Base-by-base conservation (phyloP, 495 filamentous ascomycete species). In the Podospora pseudopauciseta region DNA sequence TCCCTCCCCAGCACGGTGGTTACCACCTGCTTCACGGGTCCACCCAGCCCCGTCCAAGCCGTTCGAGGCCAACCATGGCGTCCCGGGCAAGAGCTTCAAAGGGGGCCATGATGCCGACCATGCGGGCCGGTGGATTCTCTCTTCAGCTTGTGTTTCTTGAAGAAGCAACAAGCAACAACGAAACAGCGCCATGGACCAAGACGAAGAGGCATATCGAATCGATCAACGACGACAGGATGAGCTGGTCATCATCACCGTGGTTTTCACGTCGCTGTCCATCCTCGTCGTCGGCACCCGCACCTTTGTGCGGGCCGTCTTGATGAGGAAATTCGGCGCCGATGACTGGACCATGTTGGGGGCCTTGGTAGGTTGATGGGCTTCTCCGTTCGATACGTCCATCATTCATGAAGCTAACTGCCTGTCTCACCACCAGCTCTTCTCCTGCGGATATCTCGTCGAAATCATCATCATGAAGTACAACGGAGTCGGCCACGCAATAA, bases 231-330 rank as follows among this genome's bases (percentile, higher is more conserved):
- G 59, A 4, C 59, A 61, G 18, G 59, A 61, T 32, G 59, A 32
- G 23, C 23, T 61, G 23, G 59, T 61, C 20, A 61, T 61, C 59
- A 32, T 32, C 20, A n/a, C 59, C 20, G 20, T 32, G 19, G 59
- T 61, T 0, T 61, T 61, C 59, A 61, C 59, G 19, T 61, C 59
- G 4, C 59, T 61, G 59, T 61, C 59, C 7, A 27, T 61, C 59
- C 59, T 61, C 23, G 59, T 27, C 20, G 59, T 61, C 59, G 16
- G 27, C 59, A 61, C 23, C 59, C 59, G 59, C 59, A 61, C 27
- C 19, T 61, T 61, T 61, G 23, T 61, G 23, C 59, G 59, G 32
- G 59, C 23, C 7, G 19, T 15, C 23, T 11, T 61, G 23, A 27
- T 61, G 59, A 61, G 27, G 23, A 61, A 61, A 15, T 32, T 61